Percentiles rank a stretch among this genome's conserved stretches.
Conservation (phyloP, 2,329 filamentous ascomycete species). For the Torrubiellomyces zombiae region DNA sequence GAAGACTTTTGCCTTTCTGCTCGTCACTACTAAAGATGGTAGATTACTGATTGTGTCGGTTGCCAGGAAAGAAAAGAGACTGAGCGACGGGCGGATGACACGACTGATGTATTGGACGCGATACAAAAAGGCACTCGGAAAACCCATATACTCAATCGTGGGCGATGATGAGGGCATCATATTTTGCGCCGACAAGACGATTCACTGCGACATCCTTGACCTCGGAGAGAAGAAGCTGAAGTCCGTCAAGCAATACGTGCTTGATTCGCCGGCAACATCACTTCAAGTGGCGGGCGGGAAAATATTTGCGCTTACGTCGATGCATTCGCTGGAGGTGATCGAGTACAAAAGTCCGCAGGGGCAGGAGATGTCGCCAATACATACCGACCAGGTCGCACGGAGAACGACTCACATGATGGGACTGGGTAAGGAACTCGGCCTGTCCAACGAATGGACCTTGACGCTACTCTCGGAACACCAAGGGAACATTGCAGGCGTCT, state of each 20-base stretch:
- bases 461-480: conserved; percentile 31
- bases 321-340: conserved; percentile 39
- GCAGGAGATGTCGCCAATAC: conserved; percentile 20
- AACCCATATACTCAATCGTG: conserved; percentile 38
- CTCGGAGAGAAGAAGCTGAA: conserved; percentile 32
- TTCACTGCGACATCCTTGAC: conserved; percentile 42
- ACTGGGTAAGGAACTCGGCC: conserved; percentile 15
- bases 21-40: conserved; percentile 40
- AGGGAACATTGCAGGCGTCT: conserved; percentile 30
- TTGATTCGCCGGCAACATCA: conserved; percentile 36
- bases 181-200: conserved; percentile 31
- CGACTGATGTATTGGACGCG: conserved; percentile 35
- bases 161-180: conserved; percentile 39
- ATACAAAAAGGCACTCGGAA: conserved; percentile 26
- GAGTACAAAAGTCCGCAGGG: conserved; percentile 24
- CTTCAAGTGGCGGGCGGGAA: conserved; percentile 30
- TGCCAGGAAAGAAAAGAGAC: conserved; percentile 10
- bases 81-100: conserved; percentile 5
- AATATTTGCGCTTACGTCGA: conserved; percentile 32
- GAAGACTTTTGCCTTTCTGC: conserved; percentile 44
- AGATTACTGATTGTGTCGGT: conserved; percentile 39
- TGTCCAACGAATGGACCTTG: conserved; percentile 19
- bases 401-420: conserved; percentile 29
- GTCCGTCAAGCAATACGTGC: conserved; percentile 24
- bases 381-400: conserved; percentile 29